Conservation (phyloP, 1,284 basidiomycete genomes). For the Leccinum laetum region DNA sequence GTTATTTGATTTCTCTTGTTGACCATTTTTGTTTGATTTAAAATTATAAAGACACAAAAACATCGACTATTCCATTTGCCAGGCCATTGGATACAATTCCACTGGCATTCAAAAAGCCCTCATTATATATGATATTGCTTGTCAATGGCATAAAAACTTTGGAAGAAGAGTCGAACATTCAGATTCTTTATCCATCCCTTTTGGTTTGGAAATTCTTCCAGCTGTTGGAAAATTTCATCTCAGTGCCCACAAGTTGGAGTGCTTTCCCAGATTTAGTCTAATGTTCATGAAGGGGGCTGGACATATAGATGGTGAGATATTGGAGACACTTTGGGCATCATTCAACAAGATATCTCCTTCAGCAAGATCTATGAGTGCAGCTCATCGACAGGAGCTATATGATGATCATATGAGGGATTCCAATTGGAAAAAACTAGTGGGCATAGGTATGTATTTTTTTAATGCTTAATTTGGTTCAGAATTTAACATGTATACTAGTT, state of each 20-base stretch:
- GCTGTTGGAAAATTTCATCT: conserved; percentile 15
- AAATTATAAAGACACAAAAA: conserved; percentile 16
- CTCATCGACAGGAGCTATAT: conserved; percentile 15
- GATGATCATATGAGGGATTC: conserved; percentile 19
- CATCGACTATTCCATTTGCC: conserved; percentile 17
- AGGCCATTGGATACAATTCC: conserved; percentile 11
- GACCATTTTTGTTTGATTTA: background rate
- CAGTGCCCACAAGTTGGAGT: conserved; percentile 12
- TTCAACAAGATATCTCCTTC: conserved; percentile 18
- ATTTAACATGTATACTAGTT: background rate
- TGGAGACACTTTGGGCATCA: conserved; percentile 18
- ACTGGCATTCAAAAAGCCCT: conserved; percentile 4
- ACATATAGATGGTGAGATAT: conserved; percentile 16
- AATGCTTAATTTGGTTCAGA: background rate
- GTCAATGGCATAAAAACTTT: conserved; percentile 11
- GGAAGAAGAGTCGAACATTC: background rate
- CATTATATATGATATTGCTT: conserved; percentile 15
- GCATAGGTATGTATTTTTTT: conserved; percentile 1
- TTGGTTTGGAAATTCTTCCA: conserved; percentile 9
- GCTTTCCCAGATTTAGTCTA: conserved; percentile 11
- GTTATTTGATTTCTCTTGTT: background rate
- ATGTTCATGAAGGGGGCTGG: conserved; percentile 14
- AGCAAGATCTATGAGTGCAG: conserved; percentile 13
- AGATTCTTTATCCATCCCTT: conserved; percentile 3
- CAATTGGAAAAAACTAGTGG: conserved; percentile 19